These are phyloP conservation scores for Pseudophaeomoniella oleicola DNA, from an alignment of 2,329 filamentous ascomycete species.

Conservation along the genomic window DNA sequence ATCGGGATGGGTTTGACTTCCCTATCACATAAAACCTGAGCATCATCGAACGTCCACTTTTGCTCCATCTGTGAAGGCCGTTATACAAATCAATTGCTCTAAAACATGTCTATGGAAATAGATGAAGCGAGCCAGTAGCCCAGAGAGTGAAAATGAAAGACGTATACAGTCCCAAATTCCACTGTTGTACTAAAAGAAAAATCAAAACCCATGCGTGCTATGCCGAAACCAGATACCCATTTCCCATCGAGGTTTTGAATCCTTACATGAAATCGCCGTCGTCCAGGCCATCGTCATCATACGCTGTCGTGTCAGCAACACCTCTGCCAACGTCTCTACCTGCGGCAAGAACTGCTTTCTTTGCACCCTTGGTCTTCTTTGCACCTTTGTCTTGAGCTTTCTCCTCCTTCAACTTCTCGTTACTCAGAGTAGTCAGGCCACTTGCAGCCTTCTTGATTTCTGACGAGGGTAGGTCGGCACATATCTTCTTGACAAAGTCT, in stretches of 20 bases:
- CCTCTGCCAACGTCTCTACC: conserved; percentile 39
- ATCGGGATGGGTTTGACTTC: too few relatives aligned
- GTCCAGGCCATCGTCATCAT: conserved; percentile 77
- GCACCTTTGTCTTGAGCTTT: conserved; percentile 84
- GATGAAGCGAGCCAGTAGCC: too few relatives aligned
- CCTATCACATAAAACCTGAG: too few relatives aligned
- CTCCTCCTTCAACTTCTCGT: conserved; percentile 98
- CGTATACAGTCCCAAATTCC: too few relatives aligned
- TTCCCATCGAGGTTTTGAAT: conserved; percentile 10
- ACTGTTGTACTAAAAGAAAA: too few relatives aligned
- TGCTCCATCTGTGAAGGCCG: too few relatives aligned
- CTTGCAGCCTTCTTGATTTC: conserved; percentile 96
- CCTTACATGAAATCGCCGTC: conserved; percentile 35
- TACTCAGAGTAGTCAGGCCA: conserved; percentile 72
- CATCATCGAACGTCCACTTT: too few relatives aligned
- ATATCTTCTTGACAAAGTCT: conserved; percentile 77
- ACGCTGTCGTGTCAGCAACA: conserved; percentile 56
- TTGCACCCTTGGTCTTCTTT: conserved; percentile 94
- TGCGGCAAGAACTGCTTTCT: conserved; percentile 67
- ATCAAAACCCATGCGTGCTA: too few relatives aligned
- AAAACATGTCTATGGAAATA: too few relatives aligned
- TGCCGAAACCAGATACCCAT: background rate
- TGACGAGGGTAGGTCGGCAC: conserved; percentile 74
- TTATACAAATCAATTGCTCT: too few relatives aligned
- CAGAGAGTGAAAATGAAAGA: too few relatives aligned